These are phyloP conservation scores for Termitomyces sp. DNA, from an alignment of 768 basidiomycete species.

Conservation along the genomic window DNA sequence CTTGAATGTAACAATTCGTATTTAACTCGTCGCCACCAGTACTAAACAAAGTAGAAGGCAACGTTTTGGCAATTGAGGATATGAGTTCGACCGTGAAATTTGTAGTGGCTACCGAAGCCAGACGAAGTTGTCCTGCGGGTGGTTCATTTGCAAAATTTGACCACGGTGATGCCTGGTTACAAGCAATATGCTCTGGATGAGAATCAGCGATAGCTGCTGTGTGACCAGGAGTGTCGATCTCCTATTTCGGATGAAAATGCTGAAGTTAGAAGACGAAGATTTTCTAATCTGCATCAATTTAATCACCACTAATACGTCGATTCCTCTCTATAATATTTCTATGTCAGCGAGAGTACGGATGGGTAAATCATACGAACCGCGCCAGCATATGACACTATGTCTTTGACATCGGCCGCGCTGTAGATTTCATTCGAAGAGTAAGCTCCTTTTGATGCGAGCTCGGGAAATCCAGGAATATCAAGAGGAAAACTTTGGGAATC, in stretches of 20 bases:
- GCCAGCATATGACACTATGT: constrained; percentile 63
- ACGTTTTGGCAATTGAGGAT: constrained; percentile 42
- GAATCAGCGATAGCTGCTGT: constrained; percentile 60
- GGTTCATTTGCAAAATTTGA: constrained; percentile 64
- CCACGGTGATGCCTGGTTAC: constrained; percentile 57
- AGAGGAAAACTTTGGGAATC: constrained; percentile 83
- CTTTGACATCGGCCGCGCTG: constrained; percentile 46
- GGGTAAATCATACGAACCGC: constrained; percentile 37
- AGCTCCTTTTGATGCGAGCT: constrained; percentile 61
- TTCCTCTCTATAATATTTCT: constrained; percentile 48
- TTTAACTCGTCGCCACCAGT: constrained; percentile 88
- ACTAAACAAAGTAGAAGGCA: constrained; percentile 63
- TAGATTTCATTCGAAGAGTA: constrained; percentile 60
- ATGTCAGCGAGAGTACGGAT: constrained; percentile 8
- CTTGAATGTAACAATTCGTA: constrained; percentile 58
- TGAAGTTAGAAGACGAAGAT: constrained; percentile 22
- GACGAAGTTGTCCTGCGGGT: constrained; percentile 78
- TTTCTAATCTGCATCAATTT: constrained; percentile 5
- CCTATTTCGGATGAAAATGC: constrained; percentile 40
- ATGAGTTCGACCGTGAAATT: constrained; percentile 59
- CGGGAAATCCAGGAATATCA: constrained; percentile 53
- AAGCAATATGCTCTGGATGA: constrained; percentile 76
- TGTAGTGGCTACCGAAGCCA: constrained; percentile 57
- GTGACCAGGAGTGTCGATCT: constrained; percentile 85
- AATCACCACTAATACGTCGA: constrained; percentile 61